Conservation (phyloP, 106 monocot species). For the Posidonia australis region DNA sequence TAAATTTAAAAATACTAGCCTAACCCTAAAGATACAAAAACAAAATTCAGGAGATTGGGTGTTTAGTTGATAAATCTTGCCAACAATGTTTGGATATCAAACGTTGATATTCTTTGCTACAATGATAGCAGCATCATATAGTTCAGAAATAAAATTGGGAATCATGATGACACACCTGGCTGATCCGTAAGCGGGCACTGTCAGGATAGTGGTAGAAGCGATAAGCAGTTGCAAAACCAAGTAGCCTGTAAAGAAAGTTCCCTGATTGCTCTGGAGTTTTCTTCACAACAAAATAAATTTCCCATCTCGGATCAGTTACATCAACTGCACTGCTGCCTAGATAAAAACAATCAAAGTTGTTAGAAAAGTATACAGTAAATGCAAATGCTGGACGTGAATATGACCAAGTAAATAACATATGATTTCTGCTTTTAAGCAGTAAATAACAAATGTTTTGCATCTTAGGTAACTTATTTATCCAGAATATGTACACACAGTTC, state of each 20-base stretch:
- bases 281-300: slow-evolving; percentile 64
- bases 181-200: slow-evolving; percentile 57
- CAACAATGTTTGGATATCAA: no score
- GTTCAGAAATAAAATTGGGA: neutral
- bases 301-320: slow-evolving; percentile 83
- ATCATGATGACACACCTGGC: slow-evolving; percentile 64
- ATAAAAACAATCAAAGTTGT: slow-evolving; percentile 2
- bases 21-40: no score
- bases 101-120: no score
- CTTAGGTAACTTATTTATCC: neutral
- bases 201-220: slow-evolving; percentile 87
- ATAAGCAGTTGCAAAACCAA: slow-evolving; percentile 83
- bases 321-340: slow-evolving; percentile 74
- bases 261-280: slow-evolving; percentile 27
- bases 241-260: slow-evolving; percentile 17
- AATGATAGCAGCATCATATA: no score
- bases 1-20: no score
- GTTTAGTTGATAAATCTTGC: no score
- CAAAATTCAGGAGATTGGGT: no score
- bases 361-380: neutral
- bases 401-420: no score
- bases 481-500: neutral
- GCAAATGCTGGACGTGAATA: neutral
- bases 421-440: no score
- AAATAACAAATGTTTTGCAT: neutral